These are phyloP conservation scores for Mycosarcoma mackinlayi DNA, from an alignment of 1,284 basidiomycete genomes.

Conservation along the genomic window DNA sequence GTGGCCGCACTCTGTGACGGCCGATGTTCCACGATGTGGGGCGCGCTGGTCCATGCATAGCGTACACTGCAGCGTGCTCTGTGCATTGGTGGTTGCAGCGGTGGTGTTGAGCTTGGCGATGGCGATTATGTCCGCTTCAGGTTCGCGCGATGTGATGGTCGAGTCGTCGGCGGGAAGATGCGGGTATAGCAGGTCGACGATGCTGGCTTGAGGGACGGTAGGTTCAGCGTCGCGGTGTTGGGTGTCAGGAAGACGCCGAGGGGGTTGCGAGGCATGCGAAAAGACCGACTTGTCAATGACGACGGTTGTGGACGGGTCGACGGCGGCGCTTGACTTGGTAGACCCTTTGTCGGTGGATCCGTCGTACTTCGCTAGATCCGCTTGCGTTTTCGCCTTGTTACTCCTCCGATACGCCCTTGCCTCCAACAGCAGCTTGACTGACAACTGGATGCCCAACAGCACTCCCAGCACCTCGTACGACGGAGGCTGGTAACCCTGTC, in stretches of 20 bases:
- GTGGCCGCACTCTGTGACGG: constrained; percentile 92
- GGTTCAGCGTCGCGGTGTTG: background rate
- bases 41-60: constrained; percentile 66
- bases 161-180: constrained; percentile 25
- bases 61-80: constrained; percentile 63
- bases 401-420: constrained; percentile 9
- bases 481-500: constrained; percentile 56
- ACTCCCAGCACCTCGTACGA: constrained; percentile 69
- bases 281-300: constrained; percentile 28
- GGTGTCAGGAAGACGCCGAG: constrained; percentile 20
- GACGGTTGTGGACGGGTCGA: constrained; percentile 27
- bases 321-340: background rate
- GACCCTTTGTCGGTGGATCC: constrained; percentile 5
- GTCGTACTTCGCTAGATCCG: background rate
- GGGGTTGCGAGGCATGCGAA: constrained; percentile 37
- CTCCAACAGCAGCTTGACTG: constrained; percentile 54
- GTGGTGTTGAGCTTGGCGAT: constrained; percentile 38
- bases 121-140: background rate
- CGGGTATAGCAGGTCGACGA: constrained; percentile 31
- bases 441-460: constrained; percentile 66
- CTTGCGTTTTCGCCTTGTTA: background rate
- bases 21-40: constrained; percentile 71
- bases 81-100: constrained; percentile 20
- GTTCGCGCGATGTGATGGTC: background rate
- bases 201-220: background rate